phyloP scores from a whole-genome alignment of 2,329 filamentous ascomycete species.

The Hypomyces rosellus region DNA sequence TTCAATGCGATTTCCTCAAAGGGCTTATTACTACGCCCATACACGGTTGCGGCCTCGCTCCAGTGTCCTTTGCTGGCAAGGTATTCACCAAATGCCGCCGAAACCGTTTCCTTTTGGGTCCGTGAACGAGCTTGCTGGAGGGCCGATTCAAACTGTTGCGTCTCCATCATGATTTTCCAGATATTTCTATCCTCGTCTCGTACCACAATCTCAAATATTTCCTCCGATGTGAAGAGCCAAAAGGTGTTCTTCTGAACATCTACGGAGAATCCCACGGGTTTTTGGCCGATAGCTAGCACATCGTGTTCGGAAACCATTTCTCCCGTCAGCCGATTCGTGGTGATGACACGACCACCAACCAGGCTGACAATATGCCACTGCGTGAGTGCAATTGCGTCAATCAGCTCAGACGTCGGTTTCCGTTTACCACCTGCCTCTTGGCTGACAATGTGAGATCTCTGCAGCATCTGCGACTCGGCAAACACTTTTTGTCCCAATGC shows the following conservation, averaged over 20 bases:
- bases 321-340: constrained; percentile 80
- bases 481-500: constrained; percentile 69
- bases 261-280: constrained; percentile 74
- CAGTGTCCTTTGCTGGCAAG: constrained; percentile 76
- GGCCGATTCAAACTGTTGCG: constrained; percentile 82
- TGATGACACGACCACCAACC: constrained; percentile 75
- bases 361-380: constrained; percentile 90
- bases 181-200: constrained; percentile 87
- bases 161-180: constrained; percentile 87
- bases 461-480: constrained; percentile 69
- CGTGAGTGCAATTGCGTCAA: constrained; percentile 76
- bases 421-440: constrained; percentile 59
- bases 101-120: constrained; percentile 81
- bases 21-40: constrained; percentile 91
- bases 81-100: constrained; percentile 86
- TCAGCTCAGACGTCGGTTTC: constrained; percentile 61
- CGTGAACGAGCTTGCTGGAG: constrained; percentile 75
- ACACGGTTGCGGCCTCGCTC: constrained; percentile 79
- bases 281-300: constrained; percentile 74
- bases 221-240: constrained; percentile 86
- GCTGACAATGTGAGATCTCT: constrained; percentile 65
- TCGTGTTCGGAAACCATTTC: constrained; percentile 81
- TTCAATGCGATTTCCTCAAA: constrained; percentile 93
- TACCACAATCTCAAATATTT: constrained; percentile 90
- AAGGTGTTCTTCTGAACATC: constrained; percentile 95